phyloP scores from a whole-genome alignment of 352 stramenopile genomes.

The Pythium pyrilobum region DNA sequence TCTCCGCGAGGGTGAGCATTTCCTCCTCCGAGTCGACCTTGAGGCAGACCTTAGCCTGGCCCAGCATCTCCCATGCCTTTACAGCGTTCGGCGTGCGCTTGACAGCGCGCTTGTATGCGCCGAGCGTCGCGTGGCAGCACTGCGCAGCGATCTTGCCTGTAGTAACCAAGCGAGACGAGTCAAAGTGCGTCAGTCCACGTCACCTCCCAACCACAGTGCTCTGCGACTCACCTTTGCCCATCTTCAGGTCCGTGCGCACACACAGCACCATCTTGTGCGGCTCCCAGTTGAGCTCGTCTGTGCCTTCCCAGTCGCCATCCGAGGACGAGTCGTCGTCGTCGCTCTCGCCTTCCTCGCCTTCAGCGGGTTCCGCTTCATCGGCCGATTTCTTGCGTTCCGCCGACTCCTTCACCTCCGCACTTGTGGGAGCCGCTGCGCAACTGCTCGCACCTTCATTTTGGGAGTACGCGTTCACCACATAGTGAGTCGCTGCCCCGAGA shows the following conservation, averaged over 20 bases:
- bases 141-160: constrained; percentile 82
- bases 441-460: constrained; percentile 12
- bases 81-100: constrained; percentile 70
- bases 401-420: background rate
- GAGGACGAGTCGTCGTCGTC: constrained; percentile 24
- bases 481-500: constrained; percentile 63
- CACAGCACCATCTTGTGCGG: constrained; percentile 94
- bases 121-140: constrained; percentile 90
- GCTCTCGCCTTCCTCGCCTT: constrained; percentile 8
- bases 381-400: constrained; percentile 2
- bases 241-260: constrained; percentile 93
- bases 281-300: constrained; percentile 48
- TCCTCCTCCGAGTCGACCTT: constrained; percentile 85
- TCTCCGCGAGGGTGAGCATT: constrained; percentile 62
- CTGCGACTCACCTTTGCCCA: constrained; percentile 87
- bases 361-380: background rate
- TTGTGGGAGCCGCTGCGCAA: background rate
- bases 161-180: background rate
- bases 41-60: constrained; percentile 82
- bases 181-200: too few species aligned
- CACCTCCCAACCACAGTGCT: too few species aligned
- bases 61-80: constrained; percentile 73
- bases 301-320: constrained; percentile 59
- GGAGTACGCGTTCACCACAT: constrained; percentile 40
- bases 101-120: constrained; percentile 91